Base-by-base conservation (phyloP, 768 basidiomycete species). In the Boletus tomentosulus region DNA sequence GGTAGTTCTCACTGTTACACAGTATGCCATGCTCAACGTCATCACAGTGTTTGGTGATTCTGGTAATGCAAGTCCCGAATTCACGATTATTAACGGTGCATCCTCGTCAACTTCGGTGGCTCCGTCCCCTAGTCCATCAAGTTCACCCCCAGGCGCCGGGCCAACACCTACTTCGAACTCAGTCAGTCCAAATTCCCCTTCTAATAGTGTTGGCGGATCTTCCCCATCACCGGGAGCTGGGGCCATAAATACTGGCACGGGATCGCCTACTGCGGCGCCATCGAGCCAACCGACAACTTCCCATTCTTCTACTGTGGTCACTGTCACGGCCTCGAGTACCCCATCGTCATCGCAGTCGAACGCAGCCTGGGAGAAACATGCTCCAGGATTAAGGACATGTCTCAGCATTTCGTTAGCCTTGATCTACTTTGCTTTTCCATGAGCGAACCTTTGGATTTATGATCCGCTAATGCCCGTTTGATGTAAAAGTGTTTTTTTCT, bases 81-180 rank as follows among this genome's bases (percentile, higher is more conserved):
- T 74, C 37, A 73, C 73, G 53, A 74, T 74, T 39, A 68, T 80
- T 58, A 79, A 96, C 35, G 91, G 91, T 59, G 66, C 70, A 27
- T 73, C 78, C 53, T 78, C 76, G 41, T 71, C 66, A 8, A 45
- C 61, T 19, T 38, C 62, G 27, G 31, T 22, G 45, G 12, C 58
- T 9, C 41, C 66, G 6, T 33, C 51, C 22, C 39, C 62, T 44
- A 9, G 9, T 31, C 12, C 50, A 12, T 35, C 63, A 11, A 37
- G 27, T 45, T 19, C 50, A 13, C 31, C 51, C 12, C 10, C 62
- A 7, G 22, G 57, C 22, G 15, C 43, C 1, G 13, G 38, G 13
- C 8, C 60, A 12, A 13, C 58, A 10, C 43, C 57, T 38, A 6
- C 31, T 25, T 25, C 61, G 7, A 15, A 27, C 24, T 30, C 58